These are phyloP conservation scores for Russula abietina DNA, from an alignment of 768 basidiomycete species.

Conservation along the genomic window DNA sequence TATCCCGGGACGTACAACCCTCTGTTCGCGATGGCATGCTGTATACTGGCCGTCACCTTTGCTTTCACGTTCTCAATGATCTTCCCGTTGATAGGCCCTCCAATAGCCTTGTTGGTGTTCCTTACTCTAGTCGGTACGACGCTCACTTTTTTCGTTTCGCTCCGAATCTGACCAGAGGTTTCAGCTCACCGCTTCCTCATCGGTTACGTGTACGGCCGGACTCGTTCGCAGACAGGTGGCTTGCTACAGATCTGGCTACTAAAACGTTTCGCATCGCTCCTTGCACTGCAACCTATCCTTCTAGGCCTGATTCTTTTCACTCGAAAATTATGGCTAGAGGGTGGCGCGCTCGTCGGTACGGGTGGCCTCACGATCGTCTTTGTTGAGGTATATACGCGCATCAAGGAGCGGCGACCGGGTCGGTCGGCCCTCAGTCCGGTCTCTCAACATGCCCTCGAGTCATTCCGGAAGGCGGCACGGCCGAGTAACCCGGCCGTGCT, in stretches of 20 bases:
- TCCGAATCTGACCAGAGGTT: background rate
- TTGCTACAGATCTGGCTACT: conserved; percentile 70
- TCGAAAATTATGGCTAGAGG: conserved; percentile 64
- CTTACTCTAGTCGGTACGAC: conserved; percentile 59
- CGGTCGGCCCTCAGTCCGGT: conserved; percentile 47
- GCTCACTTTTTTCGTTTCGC: background rate
- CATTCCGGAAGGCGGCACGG: conserved; percentile 43
- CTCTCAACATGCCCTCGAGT: conserved; percentile 51
- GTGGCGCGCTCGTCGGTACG: conserved; percentile 52
- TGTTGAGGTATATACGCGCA: conserved; percentile 53
- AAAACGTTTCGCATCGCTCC: conserved; percentile 62
- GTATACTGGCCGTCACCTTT: conserved; percentile 62
- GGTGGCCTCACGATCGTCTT: conserved; percentile 50
- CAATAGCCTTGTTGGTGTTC: conserved; percentile 57
- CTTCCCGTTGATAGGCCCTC: conserved; percentile 71
- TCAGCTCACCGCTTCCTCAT: conserved; percentile 75
- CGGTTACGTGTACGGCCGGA: conserved; percentile 71
- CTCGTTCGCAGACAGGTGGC: conserved; percentile 70
- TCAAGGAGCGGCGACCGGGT: conserved; percentile 46
- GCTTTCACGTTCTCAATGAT: conserved; percentile 68
- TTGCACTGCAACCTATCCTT: conserved; percentile 68
- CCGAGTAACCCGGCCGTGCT: conserved; percentile 34
- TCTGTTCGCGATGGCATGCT: conserved; percentile 58
- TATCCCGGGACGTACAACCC: conserved; percentile 70
- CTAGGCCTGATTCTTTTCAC: conserved; percentile 68